These are phyloP conservation scores for Mycocentrospora acerina DNA, from an alignment of 2,329 filamentous ascomycete genomes.

Conservation along the genomic window DNA sequence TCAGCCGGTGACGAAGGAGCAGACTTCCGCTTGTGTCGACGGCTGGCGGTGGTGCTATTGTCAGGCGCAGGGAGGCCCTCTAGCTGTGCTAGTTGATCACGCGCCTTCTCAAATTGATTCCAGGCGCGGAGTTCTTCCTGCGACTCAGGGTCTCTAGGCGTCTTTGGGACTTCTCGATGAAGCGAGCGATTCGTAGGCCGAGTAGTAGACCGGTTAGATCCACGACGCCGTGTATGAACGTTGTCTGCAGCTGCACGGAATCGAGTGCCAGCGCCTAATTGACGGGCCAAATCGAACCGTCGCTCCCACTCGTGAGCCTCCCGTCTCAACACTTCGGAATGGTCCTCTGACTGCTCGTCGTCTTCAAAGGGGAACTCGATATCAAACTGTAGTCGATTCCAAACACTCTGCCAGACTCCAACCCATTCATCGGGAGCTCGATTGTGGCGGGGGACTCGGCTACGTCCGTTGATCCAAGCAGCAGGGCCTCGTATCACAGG, in stretches of 20 bases:
- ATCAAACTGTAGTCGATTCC: slow-evolving; percentile 75
- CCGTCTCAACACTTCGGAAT: slow-evolving; percentile 57
- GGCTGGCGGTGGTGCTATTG: slow-evolving; percentile 27
- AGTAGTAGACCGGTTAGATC: slow-evolving; percentile 41
- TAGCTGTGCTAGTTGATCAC: slow-evolving; percentile 55
- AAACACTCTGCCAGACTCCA: slow-evolving; percentile 85
- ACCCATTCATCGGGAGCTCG: slow-evolving; percentile 56
- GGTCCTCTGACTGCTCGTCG: slow-evolving; percentile 57
- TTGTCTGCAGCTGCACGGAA: slow-evolving; percentile 70
- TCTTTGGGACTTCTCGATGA: slow-evolving; percentile 41
- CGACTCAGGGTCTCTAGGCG: slow-evolving; percentile 66
- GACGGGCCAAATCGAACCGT: slow-evolving; percentile 77
- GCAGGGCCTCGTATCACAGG: slow-evolving; percentile 30
- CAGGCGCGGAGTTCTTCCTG: slow-evolving; percentile 81
- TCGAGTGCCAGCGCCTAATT: slow-evolving; percentile 71
- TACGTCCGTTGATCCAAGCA: slow-evolving; percentile 32
- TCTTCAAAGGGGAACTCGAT: slow-evolving; percentile 85
- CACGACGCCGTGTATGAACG: slow-evolving; percentile 46
- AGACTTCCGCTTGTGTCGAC: slow-evolving; percentile 76
- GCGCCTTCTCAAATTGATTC: slow-evolving; percentile 85
- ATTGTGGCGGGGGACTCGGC: slow-evolving; percentile 33
- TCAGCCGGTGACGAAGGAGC: slow-evolving; percentile 70
- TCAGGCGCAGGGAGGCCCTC: slow-evolving; percentile 21
- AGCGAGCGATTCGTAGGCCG: slow-evolving; percentile 36
- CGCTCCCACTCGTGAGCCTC: slow-evolving; percentile 76